These are phyloP conservation scores for Jasminum sambac DNA, from an alignment of 257 asterid species.

Conservation along the genomic window DNA sequence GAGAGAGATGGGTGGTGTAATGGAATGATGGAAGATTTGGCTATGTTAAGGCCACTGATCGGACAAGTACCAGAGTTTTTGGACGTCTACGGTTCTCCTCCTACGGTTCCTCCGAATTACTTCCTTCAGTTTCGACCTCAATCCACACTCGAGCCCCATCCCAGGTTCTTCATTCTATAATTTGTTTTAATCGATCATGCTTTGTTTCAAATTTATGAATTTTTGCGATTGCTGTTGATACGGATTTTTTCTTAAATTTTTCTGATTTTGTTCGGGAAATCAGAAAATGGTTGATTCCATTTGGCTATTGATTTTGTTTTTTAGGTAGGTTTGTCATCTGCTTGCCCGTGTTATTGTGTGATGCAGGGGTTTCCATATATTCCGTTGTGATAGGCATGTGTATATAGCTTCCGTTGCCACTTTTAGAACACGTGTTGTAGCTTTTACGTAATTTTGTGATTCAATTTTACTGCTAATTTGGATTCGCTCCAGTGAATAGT, in stretches of 20 bases:
- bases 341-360: background rate
- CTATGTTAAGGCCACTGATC: slow-evolving; percentile 93
- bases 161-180: slow-evolving; percentile 41
- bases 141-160: slow-evolving; percentile 20
- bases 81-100: slow-evolving; percentile 64
- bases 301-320: no score
- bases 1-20: slow-evolving; percentile 18
- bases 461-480: background rate
- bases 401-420: background rate
- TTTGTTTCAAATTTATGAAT: background rate
- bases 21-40: slow-evolving; percentile 59
- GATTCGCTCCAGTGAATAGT: background rate
- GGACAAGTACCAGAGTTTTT: slow-evolving; percentile 72
- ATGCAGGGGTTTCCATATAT: background rate
- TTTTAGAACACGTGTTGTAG: background rate
- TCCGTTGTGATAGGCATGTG: background rate
- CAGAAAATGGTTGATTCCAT: no score
- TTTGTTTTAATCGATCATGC: background rate
- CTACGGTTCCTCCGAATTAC: slow-evolving; percentile 46
- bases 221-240: background rate
- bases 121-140: slow-evolving; percentile 51
- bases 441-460: background rate
- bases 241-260: background rate
- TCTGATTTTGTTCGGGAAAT: background rate
- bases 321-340: background rate